Evolutionary conservation across 768 basidiomycete species (phyloP).

Genomic region (Glaciozyma martinii): DNA sequence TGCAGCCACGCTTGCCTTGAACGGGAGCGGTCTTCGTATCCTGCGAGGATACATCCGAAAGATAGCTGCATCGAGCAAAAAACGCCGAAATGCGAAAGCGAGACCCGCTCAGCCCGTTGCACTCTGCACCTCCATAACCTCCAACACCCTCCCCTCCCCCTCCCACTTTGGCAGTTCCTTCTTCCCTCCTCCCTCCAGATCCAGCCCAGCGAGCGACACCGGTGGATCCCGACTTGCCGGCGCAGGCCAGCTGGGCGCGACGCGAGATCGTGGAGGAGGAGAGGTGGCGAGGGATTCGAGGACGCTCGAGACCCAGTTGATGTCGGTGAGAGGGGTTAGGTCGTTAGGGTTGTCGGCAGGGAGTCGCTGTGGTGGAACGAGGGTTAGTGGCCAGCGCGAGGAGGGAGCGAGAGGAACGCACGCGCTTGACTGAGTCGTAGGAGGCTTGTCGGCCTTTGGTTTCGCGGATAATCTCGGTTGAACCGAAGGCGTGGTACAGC

Average conservation of each 20-base stretch:
- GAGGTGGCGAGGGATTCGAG: constrained; percentile 39
- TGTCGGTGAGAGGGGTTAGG: constrained; percentile 76
- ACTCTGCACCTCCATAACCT: constrained; percentile 1
- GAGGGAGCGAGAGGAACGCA: not conserved
- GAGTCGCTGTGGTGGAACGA: constrained; percentile 7
- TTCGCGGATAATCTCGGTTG: constrained; percentile 60
- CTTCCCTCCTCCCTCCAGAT: not conserved
- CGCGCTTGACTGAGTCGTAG: constrained; percentile 64
- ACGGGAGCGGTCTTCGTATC: too few relatives aligned
- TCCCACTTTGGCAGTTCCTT: constrained; percentile 2
- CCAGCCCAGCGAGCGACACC: not conserved
- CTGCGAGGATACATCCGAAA: too few relatives aligned
- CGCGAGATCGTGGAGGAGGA: not conserved
- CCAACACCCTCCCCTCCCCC: constrained; percentile 2
- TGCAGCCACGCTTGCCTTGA: too few relatives aligned
- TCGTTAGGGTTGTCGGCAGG: constrained; percentile 48
- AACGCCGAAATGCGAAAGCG: too few relatives aligned
- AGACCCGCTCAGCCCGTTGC: too few relatives aligned
- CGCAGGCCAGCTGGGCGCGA: constrained; percentile 5
- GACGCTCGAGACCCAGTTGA: constrained; percentile 61
- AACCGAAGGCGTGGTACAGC: constrained; percentile 72
- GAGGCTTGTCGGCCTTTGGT: constrained; percentile 82
- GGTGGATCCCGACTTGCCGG: not conserved
- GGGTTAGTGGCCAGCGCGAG: too few relatives aligned
- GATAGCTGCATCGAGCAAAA: too few relatives aligned